Percentiles rank a stretch among this genome's conserved stretches.
phyloP scores from a whole-genome alignment of 31 red algal species.

The Odonthalia washingtoniensis region DNA sequence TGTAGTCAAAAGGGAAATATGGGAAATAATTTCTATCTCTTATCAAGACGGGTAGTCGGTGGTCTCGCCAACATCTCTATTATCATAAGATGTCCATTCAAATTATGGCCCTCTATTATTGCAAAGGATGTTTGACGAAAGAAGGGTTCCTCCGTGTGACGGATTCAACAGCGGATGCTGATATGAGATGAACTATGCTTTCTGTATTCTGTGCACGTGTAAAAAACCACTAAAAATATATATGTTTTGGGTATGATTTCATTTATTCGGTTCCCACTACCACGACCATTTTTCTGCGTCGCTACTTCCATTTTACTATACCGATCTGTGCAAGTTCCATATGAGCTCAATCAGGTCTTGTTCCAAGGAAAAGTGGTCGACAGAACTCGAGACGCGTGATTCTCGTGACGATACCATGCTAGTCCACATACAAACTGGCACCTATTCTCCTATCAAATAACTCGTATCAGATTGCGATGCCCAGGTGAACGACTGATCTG shows the following conservation, averaged over 20 bases:
- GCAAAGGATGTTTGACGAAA: not conserved
- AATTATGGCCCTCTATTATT: not conserved
- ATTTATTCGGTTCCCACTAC: too few relatives aligned
- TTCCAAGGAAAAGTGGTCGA: conserved; percentile 32
- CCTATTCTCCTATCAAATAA: not conserved
- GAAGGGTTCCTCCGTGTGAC: too few relatives aligned
- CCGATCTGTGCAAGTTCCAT: conserved; percentile 34
- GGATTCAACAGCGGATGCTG: not conserved
- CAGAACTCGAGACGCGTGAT: conserved; percentile 10
- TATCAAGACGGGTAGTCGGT: not conserved
- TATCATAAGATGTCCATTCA: not conserved
- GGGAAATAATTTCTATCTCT: not conserved
- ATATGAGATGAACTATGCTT: not conserved
- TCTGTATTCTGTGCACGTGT: not conserved
- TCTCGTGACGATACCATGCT: conserved; percentile 29
- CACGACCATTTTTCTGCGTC: too few relatives aligned
- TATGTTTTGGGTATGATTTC: not conserved
- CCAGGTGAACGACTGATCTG: conserved; percentile 21
- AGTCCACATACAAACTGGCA: conserved; percentile 32
- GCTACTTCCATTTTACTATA: not conserved
- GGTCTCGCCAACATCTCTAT: not conserved
- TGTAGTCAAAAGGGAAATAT: not conserved
- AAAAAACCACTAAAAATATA: not conserved
- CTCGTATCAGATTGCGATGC: conserved; percentile 11
- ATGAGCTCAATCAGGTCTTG: conserved; percentile 53